Conservation (phyloP, 2,329 filamentous ascomycete genomes). For the Arthrobotrys pseudoclavata region DNA sequence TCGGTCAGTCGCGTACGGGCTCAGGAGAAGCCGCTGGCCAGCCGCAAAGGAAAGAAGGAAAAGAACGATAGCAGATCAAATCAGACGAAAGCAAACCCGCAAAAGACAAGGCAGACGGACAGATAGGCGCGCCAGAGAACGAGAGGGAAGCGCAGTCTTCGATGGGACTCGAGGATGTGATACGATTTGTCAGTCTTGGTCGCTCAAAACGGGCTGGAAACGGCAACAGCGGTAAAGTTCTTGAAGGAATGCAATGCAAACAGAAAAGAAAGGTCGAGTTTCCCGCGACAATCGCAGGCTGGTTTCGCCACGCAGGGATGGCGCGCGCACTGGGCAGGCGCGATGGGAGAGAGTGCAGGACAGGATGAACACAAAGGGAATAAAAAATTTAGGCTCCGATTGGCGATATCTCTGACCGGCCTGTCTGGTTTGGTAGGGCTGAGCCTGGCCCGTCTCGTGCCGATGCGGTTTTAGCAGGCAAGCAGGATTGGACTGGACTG, state of each 20-base stretch:
- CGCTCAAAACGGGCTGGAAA: slow-evolving; percentile 33
- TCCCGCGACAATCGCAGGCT: slow-evolving; percentile 41
- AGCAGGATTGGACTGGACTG: slow-evolving; percentile 8
- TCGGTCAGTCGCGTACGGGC: slow-evolving; percentile 41
- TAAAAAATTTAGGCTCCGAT: slow-evolving; percentile 36
- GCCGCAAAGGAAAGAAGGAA: slow-evolving; percentile 1
- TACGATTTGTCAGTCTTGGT: slow-evolving; percentile 35
- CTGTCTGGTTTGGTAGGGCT: slow-evolving; percentile 23
- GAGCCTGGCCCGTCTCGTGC: slow-evolving; percentile 38
- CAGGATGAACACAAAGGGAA: not conserved
- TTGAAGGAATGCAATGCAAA: slow-evolving; percentile 21
- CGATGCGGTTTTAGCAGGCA: slow-evolving; percentile 29
- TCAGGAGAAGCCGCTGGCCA: slow-evolving; percentile 20
- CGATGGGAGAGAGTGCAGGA: slow-evolving; percentile 7
- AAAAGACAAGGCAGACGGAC: not conserved
- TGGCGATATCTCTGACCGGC: slow-evolving; percentile 41
- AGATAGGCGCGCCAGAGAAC: slow-evolving; percentile 25
- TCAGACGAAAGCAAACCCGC: not conserved
- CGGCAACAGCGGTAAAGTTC: slow-evolving; percentile 38
- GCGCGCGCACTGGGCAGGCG: slow-evolving; percentile 24
- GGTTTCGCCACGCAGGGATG: slow-evolving; percentile 37
- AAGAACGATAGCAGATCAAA: not conserved
- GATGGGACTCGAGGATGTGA: slow-evolving; percentile 25
- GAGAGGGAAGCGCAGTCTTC: slow-evolving; percentile 3
- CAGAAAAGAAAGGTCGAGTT: slow-evolving; percentile 25